Evolutionary conservation across 108 stramenopile species (phyloP).

Genomic region (Conticribra guillardii): DNA sequence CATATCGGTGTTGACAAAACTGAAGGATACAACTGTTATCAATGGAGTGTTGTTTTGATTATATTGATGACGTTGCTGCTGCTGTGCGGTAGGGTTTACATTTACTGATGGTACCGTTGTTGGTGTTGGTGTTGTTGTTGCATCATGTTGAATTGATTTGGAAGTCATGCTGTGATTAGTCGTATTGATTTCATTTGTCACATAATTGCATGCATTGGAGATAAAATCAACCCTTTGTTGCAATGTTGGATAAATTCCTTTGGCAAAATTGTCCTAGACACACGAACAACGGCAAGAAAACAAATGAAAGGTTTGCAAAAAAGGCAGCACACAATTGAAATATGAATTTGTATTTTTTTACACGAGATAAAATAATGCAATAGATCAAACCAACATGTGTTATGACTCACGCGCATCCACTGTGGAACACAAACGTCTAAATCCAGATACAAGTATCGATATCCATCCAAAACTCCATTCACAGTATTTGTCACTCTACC

Average conservation of each 20-base stretch:
- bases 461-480: background rate
- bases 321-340: no score
- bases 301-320: background rate
- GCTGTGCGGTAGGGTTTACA: no score
- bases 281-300: background rate
- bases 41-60: background rate
- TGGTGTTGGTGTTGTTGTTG: no score
- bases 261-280: constrained; percentile 62
- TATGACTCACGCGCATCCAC: constrained; percentile 51
- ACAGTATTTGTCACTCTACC: no score
- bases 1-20: constrained; percentile 75
- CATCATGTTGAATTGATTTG: no score
- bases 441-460: constrained; percentile 38
- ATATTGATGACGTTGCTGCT: no score
- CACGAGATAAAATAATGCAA: background rate
- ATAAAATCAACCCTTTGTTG: constrained; percentile 60
- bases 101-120: no score
- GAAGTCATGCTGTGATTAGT: no score
- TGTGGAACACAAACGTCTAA: constrained; percentile 76
- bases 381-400: background rate
- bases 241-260: constrained; percentile 70
- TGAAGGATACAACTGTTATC: constrained; percentile 56
- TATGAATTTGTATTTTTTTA: no score
- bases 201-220: constrained; percentile 51
- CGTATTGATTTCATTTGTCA: constrained; percentile 34